phyloP scores from a whole-genome alignment of 192 early-diverging fungal genomes.

The Coemansia sp. region DNA sequence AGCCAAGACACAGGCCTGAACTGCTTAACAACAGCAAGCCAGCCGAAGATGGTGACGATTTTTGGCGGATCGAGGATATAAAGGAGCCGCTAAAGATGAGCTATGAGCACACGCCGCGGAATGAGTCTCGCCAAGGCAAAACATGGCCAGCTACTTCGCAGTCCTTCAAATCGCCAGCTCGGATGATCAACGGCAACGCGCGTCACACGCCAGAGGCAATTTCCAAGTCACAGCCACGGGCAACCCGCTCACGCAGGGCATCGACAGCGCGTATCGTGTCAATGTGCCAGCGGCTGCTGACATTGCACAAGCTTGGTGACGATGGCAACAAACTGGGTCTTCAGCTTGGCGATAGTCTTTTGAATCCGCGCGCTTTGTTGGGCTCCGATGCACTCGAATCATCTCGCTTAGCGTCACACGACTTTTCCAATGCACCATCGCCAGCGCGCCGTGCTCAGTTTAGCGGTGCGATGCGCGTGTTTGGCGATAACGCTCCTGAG shows the following conservation, averaged over 20 bases:
- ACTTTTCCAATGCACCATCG: constrained; percentile 16
- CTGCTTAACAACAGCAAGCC: not conserved
- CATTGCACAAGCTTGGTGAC: constrained; percentile 29
- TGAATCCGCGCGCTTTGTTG: constrained; percentile 2
- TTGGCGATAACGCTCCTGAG: constrained; percentile 38
- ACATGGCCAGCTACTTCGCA: not conserved
- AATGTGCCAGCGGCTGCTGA: constrained; percentile 44
- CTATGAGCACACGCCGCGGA: not conserved
- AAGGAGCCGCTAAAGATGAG: not conserved
- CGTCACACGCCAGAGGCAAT: not conserved
- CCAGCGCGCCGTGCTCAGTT: constrained; percentile 39
- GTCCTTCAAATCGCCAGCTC: not conserved
- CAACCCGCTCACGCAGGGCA: constrained; percentile 30
- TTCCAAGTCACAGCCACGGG: constrained; percentile 15
- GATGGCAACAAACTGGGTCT: not conserved
- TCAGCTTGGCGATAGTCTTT: constrained; percentile 10
- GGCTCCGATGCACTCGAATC: not conserved
- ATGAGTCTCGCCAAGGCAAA: not conserved
- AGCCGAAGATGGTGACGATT: not conserved
- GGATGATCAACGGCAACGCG: not conserved
- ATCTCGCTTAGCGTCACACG: not conserved
- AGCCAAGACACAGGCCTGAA: no score
- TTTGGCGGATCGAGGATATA: constrained; percentile 8
- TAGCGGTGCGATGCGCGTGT: constrained; percentile 53
- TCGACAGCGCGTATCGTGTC: constrained; percentile 24